Percentiles rank a stretch among this genome's conserved stretches.
Evolutionary conservation across 2,329 filamentous ascomycete genomes (phyloP).

Genomic region (Xylariaceae sp.): DNA sequence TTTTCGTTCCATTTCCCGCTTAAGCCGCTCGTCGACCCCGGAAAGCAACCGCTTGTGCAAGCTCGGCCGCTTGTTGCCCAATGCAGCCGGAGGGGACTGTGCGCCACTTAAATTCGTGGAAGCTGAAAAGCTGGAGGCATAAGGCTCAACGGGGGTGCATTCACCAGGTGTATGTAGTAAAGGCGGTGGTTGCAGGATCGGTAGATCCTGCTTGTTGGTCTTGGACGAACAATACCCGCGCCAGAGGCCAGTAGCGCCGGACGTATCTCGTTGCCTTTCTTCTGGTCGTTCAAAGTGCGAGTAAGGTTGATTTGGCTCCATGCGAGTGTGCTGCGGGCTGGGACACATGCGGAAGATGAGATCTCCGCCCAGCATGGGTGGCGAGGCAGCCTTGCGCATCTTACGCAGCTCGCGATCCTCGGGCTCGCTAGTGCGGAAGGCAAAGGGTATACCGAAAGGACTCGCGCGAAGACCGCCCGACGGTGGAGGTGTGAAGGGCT

Average conservation of each 20-base stretch:
- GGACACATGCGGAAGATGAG: conserved; percentile 80
- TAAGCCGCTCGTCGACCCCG: conserved; percentile 58
- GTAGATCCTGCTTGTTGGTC: conserved; percentile 46
- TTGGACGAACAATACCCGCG: conserved; percentile 68
- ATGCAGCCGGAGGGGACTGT: conserved; percentile 35
- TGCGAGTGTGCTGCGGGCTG: conserved; percentile 83
- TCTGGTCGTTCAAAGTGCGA: conserved; percentile 48
- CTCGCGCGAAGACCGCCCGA: conserved; percentile 49
- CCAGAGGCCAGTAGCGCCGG: conserved; percentile 74
- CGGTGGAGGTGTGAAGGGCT: conserved; percentile 34
- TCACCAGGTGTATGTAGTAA: conserved; percentile 59
- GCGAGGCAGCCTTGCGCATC: conserved; percentile 63
- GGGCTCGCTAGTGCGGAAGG: conserved; percentile 45
- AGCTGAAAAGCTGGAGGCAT: conserved; percentile 48
- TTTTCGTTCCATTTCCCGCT: conserved; percentile 55
- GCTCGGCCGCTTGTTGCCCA: conserved; percentile 26
- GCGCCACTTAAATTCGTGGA: conserved; percentile 51
- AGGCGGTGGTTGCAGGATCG: conserved; percentile 52
- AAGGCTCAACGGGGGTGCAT: conserved; percentile 49
- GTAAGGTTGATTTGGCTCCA: conserved; percentile 76
- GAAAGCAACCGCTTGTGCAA: conserved; percentile 53
- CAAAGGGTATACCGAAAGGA: conserved; percentile 53
- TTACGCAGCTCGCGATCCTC: conserved; percentile 50
- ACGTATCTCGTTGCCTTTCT: conserved; percentile 59
- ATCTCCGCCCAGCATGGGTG: conserved; percentile 87